A percentile compares a stretch with the other conserved stretches of the same genome.
phyloP scores from a whole-genome alignment of 805 yeast species.

The Yarrowia hollandica region DNA sequence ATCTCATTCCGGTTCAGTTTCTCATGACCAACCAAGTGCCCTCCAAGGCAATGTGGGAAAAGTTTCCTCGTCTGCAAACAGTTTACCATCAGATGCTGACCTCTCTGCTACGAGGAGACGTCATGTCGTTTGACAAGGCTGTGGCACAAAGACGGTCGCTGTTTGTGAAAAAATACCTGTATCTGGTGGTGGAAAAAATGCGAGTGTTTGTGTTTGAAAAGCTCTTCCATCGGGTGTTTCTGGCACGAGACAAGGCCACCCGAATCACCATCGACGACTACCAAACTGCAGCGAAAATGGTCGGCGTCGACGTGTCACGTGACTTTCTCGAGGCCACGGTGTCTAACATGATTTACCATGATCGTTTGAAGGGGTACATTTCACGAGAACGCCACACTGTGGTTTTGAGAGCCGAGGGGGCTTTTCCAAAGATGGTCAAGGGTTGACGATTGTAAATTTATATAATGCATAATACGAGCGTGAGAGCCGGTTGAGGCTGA shows the following conservation, averaged over 20 bases:
- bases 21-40: conserved; percentile 48
- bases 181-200: conserved; percentile 56
- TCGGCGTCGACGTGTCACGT: conserved; percentile 34
- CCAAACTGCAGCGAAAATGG: conserved; percentile 47
- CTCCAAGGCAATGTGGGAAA: conserved; percentile 43
- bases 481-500: too few relatives aligned
- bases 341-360: conserved; percentile 63
- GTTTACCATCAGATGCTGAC: conserved; percentile 52
- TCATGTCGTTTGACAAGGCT: conserved; percentile 51
- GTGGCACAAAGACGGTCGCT: conserved; percentile 50
- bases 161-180: conserved; percentile 60
- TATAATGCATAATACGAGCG: too few relatives aligned
- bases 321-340: conserved; percentile 69
- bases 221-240: conserved; percentile 49
- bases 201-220: conserved; percentile 53
- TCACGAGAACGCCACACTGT: conserved; percentile 73
- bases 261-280: conserved; percentile 47
- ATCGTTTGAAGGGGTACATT: conserved; percentile 72
- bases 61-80: conserved; percentile 46
- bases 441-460: too few relatives aligned
- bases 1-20: conserved; percentile 61
- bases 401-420: conserved; percentile 70
- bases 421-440: conserved; percentile 56
- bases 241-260: conserved; percentile 36
- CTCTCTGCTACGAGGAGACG: conserved; percentile 56